Evolutionary conservation across 202 grass and related monocot genomes (phyloP).

Genomic region (Digitaria exilis): DNA sequence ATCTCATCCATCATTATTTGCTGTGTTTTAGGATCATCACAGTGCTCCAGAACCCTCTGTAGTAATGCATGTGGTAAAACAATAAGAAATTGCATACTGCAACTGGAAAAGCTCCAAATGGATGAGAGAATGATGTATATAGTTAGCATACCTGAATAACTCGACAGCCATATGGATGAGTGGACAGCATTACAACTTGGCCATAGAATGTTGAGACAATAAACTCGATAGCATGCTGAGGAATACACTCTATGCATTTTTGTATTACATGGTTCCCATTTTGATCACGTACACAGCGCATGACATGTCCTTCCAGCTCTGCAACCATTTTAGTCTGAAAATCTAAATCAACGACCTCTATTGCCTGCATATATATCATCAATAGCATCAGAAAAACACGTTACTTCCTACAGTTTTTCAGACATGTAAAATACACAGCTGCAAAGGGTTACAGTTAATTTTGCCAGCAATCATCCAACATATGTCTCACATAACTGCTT

Average conservation of each 20-base stretch:
- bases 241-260: slow-evolving; percentile 98
- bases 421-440: neutral
- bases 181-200: slow-evolving; percentile 85
- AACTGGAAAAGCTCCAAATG: slow-evolving; percentile 2
- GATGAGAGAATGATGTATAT: neutral
- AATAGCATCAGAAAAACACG: neutral
- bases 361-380: slow-evolving; percentile 65
- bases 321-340: slow-evolving; percentile 88
- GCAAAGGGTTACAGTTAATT: neutral
- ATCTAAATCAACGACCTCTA: slow-evolving; percentile 92
- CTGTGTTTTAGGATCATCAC: slow-evolving; percentile 84
- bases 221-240: slow-evolving; percentile 89
- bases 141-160: slow-evolving; percentile 79
- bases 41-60: slow-evolving; percentile 96
- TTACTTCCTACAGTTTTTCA: neutral
- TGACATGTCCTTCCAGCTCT: slow-evolving; percentile 83
- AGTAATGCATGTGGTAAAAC: slow-evolving; percentile 25
- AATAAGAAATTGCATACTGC: neutral
- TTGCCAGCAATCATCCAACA: neutral
- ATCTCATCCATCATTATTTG: slow-evolving; percentile 98
- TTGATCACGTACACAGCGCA: slow-evolving; percentile 93
- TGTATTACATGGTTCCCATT: slow-evolving; percentile 99
- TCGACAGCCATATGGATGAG: slow-evolving; percentile 95
- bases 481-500: neutral
- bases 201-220: slow-evolving; percentile 92